Conservation (phyloP, 441 rosid species). For the Gossypium schwendimanii region DNA sequence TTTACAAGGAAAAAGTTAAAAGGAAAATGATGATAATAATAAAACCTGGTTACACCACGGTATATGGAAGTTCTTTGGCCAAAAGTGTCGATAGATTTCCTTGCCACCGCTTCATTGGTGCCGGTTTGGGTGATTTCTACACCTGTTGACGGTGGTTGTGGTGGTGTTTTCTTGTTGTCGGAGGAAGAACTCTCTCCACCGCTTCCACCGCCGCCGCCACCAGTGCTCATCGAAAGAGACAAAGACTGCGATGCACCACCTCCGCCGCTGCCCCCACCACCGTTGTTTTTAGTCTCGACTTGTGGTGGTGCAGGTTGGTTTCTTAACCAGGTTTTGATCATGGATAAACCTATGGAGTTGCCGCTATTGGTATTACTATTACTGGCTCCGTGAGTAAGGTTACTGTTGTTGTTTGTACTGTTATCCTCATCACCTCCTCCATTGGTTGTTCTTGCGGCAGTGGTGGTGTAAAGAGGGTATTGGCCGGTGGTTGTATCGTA, state of each 20-base stretch:
- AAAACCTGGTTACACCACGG: constrained; percentile 61
- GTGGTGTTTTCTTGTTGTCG: constrained; percentile 31
- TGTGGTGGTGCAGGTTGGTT: constrained; percentile 48
- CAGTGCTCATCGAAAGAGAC: constrained; percentile 62
- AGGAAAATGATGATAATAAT: too few species aligned
- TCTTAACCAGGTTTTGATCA: constrained; percentile 73
- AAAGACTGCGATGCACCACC: constrained; percentile 38
- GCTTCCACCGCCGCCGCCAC: constrained; percentile 22
- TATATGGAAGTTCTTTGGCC: constrained; percentile 71
- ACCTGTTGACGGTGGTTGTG: background rate
- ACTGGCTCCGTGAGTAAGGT: too few species aligned
- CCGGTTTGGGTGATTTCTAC: constrained; percentile 17
- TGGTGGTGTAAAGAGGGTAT: constrained; percentile 16
- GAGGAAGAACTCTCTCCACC: constrained; percentile 29
- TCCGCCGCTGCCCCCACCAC: constrained; percentile 29
- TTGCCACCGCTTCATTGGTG: constrained; percentile 39
- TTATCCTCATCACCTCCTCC: constrained; percentile 13
- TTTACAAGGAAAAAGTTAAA: too few species aligned
- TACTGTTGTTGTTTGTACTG: too few species aligned
- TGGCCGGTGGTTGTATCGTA: constrained; percentile 14
- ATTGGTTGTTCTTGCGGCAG: constrained; percentile 19
- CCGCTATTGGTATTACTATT: constrained; percentile 11
- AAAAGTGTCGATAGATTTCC: constrained; percentile 47
- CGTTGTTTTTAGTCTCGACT: constrained; percentile 19
- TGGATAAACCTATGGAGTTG: constrained; percentile 57